Conservation (phyloP, 2,329 filamentous ascomycete genomes). For the Didymella arachidicola region DNA sequence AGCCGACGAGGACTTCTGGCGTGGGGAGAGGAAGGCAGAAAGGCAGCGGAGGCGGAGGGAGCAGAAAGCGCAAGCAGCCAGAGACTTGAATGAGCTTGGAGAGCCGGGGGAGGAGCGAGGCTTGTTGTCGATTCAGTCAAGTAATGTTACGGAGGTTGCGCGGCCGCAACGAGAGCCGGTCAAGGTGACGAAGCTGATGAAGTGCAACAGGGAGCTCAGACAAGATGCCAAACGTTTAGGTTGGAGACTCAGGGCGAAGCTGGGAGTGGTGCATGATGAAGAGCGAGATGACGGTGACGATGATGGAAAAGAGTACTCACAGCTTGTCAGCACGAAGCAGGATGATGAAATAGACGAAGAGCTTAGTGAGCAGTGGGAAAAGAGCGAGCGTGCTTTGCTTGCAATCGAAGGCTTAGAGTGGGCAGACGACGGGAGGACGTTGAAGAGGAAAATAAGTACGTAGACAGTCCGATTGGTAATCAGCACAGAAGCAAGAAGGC, state of each 20-base stretch:
- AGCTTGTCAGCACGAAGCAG: neutral
- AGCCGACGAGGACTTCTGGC: neutral
- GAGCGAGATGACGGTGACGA: neutral
- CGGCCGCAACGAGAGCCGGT: too few species aligned
- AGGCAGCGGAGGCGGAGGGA: neutral
- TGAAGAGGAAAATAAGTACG: neutral
- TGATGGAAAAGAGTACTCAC: neutral
- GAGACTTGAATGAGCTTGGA: neutral
- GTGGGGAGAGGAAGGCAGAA: neutral
- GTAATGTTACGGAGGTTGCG: too few species aligned
- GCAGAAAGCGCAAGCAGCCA: neutral
- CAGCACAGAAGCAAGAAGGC: neutral
- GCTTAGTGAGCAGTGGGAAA: neutral
- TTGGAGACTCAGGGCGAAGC: neutral
- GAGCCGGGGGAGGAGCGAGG: too few species aligned
- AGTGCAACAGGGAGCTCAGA: neutral
- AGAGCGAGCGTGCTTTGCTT: neutral
- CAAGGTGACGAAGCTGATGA: neutral
- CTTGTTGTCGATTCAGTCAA: too few species aligned
- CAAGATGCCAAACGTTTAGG: neutral
- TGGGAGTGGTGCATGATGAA: neutral
- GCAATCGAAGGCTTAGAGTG: slow-evolving; percentile 1
- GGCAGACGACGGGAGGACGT: neutral
- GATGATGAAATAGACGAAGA: neutral
- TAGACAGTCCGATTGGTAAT: neutral